Percentiles rank a stretch among this genome's conserved stretches.
Evolutionary conservation across 164 flowering plant genomes (phyloP).

Genomic region (Liquidambar formosana): DNA sequence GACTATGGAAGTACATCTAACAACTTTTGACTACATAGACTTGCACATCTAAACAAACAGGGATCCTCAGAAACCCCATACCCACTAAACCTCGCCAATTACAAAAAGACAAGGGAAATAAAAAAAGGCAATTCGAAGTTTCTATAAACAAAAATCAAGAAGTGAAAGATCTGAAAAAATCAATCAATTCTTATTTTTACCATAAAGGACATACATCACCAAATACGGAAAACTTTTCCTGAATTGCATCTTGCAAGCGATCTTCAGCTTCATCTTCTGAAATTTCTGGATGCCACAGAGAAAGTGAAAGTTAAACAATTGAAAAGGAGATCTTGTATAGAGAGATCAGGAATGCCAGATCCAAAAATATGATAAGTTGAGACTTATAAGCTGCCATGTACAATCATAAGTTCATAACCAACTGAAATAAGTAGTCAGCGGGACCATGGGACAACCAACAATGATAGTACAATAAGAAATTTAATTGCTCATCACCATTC

Average conservation of each 20-base stretch:
- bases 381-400: not conserved
- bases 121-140: too few species aligned
- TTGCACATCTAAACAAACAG: too few species aligned
- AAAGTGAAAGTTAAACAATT: slow-evolving; percentile 12
- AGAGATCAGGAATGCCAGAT: not conserved
- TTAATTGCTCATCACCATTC: not conserved
- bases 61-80: too few species aligned
- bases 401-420: too few species aligned
- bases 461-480: not conserved
- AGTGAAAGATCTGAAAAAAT: not conserved
- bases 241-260: slow-evolving; percentile 90
- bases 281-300: slow-evolving; percentile 58
- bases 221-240: slow-evolving; percentile 84
- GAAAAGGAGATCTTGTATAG: not conserved
- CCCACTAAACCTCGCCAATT: too few species aligned
- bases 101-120: too few species aligned
- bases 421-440: not conserved
- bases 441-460: not conserved
- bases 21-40: too few species aligned
- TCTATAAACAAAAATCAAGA: too few species aligned
- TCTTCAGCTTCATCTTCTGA: slow-evolving; percentile 96
- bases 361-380: not conserved
- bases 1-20: too few species aligned
- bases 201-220: slow-evolving; percentile 71
- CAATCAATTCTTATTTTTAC: not conserved